These are phyloP conservation scores for Beauveria varroae DNA, from an alignment of 2,329 filamentous ascomycete species.

Conservation along the genomic window DNA sequence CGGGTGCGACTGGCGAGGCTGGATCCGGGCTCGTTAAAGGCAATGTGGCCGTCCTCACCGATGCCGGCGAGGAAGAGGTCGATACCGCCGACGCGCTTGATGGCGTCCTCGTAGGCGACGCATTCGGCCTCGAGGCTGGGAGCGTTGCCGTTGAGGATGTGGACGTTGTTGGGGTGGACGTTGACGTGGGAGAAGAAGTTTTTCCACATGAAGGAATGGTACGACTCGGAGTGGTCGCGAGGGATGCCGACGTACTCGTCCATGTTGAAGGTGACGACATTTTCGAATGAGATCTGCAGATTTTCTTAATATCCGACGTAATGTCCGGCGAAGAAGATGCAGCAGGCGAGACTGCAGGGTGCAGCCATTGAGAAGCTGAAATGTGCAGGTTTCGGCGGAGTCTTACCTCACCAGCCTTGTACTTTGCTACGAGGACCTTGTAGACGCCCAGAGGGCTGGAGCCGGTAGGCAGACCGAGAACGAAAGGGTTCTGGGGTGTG, in stretches of 20 bases:
- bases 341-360: too few relatives aligned
- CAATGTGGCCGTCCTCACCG: constrained; percentile 79
- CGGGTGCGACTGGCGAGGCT: constrained; percentile 69
- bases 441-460: constrained; percentile 76
- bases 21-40: constrained; percentile 84
- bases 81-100: constrained; percentile 67
- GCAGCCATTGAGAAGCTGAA: neutral
- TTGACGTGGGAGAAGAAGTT: constrained; percentile 84
- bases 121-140: constrained; percentile 69
- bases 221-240: constrained; percentile 75
- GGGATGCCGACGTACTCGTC: constrained; percentile 84
- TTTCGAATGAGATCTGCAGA: constrained; percentile 66
- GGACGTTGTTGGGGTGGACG: constrained; percentile 71
- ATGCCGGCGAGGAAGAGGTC: constrained; percentile 82
- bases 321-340: neutral
- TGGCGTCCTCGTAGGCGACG: constrained; percentile 70
- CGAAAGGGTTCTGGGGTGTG: constrained; percentile 65
- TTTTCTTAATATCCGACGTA: neutral
- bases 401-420: constrained; percentile 55
- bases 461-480: constrained; percentile 76
- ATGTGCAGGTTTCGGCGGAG: neutral
- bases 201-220: constrained; percentile 91
- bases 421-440: constrained; percentile 62
- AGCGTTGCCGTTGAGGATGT: constrained; percentile 78
- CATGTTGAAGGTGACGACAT: constrained; percentile 93